phyloP scores from a whole-genome alignment of 2,329 filamentous ascomycete species.

The Coleophoma cylindrospora region DNA sequence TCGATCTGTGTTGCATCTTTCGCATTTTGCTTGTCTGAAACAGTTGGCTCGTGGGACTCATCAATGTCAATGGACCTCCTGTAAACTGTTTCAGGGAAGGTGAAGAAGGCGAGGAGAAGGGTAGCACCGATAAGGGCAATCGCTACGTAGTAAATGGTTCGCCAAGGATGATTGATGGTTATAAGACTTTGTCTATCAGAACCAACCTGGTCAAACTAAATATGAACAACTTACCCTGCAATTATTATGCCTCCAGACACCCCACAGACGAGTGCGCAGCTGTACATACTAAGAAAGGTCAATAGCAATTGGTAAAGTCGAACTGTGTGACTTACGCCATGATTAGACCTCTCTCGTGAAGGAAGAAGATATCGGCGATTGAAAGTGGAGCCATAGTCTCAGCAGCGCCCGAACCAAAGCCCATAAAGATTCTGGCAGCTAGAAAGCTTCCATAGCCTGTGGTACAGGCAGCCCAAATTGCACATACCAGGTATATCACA shows the following conservation, averaged over 20 bases:
- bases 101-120: conserved; percentile 43
- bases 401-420: conserved; percentile 31
- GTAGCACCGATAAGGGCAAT: conserved; percentile 42
- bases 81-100: conserved; percentile 51
- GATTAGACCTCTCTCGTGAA: conserved; percentile 51
- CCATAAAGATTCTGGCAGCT: conserved; percentile 14
- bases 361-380: conserved; percentile 56
- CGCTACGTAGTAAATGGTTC: conserved; percentile 46
- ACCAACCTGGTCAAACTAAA: conserved; percentile 32
- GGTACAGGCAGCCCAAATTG: conserved; percentile 10
- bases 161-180: conserved; percentile 42
- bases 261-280: conserved; percentile 32
- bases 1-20: neutral
- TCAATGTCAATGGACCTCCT: conserved; percentile 21
- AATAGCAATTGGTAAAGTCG: neutral
- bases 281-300: conserved; percentile 9
- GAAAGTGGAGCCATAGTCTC: conserved; percentile 53
- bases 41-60: conserved; percentile 18
- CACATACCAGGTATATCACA: conserved; percentile 8
- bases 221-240: conserved; percentile 44
- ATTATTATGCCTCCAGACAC: conserved; percentile 42
- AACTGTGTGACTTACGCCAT: conserved; percentile 13
- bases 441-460: conserved; percentile 13
- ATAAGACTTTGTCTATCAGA: conserved; percentile 24
- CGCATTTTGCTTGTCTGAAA: neutral